phyloP scores from a whole-genome alignment of 441 rosid species.

The Bocquillonia castaneifolia region DNA sequence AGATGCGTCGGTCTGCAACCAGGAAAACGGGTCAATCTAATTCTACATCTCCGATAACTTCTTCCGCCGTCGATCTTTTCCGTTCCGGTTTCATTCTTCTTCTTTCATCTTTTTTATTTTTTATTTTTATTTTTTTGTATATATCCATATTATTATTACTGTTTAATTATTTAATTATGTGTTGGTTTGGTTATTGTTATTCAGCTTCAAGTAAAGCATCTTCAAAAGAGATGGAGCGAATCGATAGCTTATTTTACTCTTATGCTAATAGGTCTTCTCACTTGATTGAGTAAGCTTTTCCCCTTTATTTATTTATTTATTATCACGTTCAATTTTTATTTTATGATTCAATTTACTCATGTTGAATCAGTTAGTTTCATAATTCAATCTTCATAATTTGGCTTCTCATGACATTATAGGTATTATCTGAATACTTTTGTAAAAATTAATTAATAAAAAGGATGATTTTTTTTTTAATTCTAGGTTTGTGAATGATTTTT shows the following conservation, averaged over 20 bases:
- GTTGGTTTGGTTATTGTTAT: constrained; percentile 6
- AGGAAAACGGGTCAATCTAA: constrained; percentile 67
- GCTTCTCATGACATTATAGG: no score
- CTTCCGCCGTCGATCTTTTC: constrained; percentile 75
- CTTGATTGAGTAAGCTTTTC: constrained; percentile 74
- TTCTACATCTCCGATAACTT: constrained; percentile 48
- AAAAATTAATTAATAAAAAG: no score
- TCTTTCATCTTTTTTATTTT: neutral
- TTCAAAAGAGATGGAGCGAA: constrained; percentile 90
- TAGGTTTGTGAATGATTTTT: constrained; percentile 8
- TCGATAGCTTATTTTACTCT: constrained; percentile 61
- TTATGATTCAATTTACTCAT: no score
- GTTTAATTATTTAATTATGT: neutral
- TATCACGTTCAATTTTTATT: neutral
- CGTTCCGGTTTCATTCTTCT: constrained; percentile 54
- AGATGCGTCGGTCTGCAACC: constrained; percentile 88
- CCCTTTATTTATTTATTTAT: no score
- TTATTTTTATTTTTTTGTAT: neutral
- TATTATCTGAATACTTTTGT: no score
- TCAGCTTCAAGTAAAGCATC: constrained; percentile 81
- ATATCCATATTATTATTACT: no score
- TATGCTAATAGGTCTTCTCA: constrained; percentile 70
- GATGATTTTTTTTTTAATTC: no score
- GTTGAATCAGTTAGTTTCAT: no score
- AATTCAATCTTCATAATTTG: no score